Evolutionary conservation across 2,329 filamentous ascomycete species (phyloP), one percentile per base, ranked within the genome.

Genomic region (Westerdykella ornata): DNA sequence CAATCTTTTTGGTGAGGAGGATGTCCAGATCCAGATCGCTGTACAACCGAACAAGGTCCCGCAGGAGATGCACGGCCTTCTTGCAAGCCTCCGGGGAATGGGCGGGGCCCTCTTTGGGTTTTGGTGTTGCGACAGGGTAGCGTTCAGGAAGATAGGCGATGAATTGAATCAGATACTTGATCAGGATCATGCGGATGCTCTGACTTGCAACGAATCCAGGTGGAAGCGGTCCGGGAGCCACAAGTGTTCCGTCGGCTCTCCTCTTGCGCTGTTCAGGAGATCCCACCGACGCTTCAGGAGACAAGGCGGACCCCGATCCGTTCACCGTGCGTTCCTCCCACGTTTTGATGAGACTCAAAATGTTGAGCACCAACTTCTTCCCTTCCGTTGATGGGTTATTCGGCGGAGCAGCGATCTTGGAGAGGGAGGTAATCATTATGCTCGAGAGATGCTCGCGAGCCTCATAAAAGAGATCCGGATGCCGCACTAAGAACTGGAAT

Each of bases 101-200:
- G 72, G 69, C 26, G 26, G 43, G 17, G 13, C 37, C 16, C 35
- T 65, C 62, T 37, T 66, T 65, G 71, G 71, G 17, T 71, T 69
- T 32, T 68, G 63, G 35, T 56, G 56, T 53, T 31, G 62, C 80
- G 16, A 88, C 77, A 15, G 82, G 81, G 61, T 85, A 96, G 26
- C 89, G 80, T 65, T 97, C 92, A 14, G 85, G 84, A 16, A 96
- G 74, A 38, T 88, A 85, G 1, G 88, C 89, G 53, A 97, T 95
- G 66, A 97, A 97, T 46, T 92, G 86, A 20, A 97, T 85, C 22
- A 98, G 77, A 59, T 97, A 98, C 66, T 95, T 96, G 36, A 96
- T 77, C 72, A 98, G 84, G 64, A 88, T 84, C 33, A 82, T 77
- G 15, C 89, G 80, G 40, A 85, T 80, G 1, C 77, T 63, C 1